Percentiles rank a stretch among this genome's conserved stretches.
Conservation (phyloP, 2,329 filamentous ascomycete species). For the Phialocephala sp. region DNA sequence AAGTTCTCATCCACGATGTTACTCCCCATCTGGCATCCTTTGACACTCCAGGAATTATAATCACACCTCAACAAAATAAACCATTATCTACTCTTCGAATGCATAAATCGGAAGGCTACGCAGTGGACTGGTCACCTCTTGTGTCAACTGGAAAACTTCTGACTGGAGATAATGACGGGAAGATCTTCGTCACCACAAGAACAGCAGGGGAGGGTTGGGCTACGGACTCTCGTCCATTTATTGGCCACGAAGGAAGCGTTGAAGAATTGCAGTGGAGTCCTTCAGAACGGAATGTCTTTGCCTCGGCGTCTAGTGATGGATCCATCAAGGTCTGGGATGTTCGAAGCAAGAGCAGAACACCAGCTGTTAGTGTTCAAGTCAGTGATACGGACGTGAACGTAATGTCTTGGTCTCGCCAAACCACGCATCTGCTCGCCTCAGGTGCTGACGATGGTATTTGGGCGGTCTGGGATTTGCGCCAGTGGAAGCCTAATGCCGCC, state of each 20-base stretch:
- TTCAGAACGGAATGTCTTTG: constrained; percentile 89
- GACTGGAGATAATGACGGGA: constrained; percentile 88
- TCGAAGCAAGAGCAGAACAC: constrained; percentile 84
- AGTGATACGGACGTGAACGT: constrained; percentile 92
- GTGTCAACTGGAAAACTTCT: constrained; percentile 82
- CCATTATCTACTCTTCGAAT: constrained; percentile 86
- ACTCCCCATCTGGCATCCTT: constrained; percentile 89
- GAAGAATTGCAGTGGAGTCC: constrained; percentile 98
- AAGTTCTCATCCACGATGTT: constrained; percentile 93
- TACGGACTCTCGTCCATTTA: constrained; percentile 83
- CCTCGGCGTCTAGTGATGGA: constrained; percentile 91
- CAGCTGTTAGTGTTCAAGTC: constrained; percentile 86
- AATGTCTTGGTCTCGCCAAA: constrained; percentile 91
- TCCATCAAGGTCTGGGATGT: constrained; percentile 97
- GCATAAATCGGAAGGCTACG: constrained; percentile 94
- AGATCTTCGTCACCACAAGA: constrained; percentile 86
- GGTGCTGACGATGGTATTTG: constrained; percentile 93
- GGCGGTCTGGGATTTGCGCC: constrained; percentile 94
- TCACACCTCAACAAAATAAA: constrained; percentile 85
- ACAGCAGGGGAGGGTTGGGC: constrained; percentile 89
- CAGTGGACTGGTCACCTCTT: constrained; percentile 92
- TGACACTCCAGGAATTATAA: constrained; percentile 81
- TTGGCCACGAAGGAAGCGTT: constrained; percentile 82
- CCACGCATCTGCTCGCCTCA: constrained; percentile 86
- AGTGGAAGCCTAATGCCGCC: constrained; percentile 77